phyloP scores from a whole-genome alignment of 1,284 basidiomycete species.

The Boletus sp. region DNA sequence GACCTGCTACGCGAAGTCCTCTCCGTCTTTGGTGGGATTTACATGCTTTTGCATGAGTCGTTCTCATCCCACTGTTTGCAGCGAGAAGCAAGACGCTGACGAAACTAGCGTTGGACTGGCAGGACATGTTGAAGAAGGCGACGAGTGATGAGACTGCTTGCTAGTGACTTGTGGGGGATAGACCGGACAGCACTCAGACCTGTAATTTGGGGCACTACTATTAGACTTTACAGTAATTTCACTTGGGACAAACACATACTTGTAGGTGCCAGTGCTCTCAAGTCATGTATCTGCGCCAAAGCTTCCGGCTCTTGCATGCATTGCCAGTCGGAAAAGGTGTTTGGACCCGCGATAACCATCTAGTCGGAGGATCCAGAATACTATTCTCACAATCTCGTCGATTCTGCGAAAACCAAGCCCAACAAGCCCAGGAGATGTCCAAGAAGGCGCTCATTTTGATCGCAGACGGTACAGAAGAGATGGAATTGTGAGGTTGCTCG shows the following conservation, averaged over 20 bases:
- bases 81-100: conserved; percentile 69
- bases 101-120: conserved; percentile 73
- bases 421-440: conserved; percentile 16
- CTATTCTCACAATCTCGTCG: not conserved
- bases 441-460: conserved; percentile 64
- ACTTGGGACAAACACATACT: too few relatives aligned
- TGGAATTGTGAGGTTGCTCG: conserved; percentile 64
- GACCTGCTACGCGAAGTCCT: conserved; percentile 78
- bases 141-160: conserved; percentile 42
- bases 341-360: not conserved
- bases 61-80: conserved; percentile 29
- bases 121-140: conserved; percentile 67
- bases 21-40: conserved; percentile 61
- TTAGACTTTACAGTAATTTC: too few relatives aligned
- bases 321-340: not conserved
- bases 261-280: too few relatives aligned
- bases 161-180: too few relatives aligned
- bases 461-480: conserved; percentile 89
- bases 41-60: not conserved
- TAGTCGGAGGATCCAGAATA: not conserved
- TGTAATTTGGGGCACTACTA: conserved; percentile 6
- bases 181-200: too few relatives aligned
- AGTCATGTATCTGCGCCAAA: conserved; percentile 5
- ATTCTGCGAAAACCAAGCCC: conserved; percentile 2
- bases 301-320: not conserved